Conservation (phyloP, 1,139 yeast genomes). For the Pichia sp. region DNA sequence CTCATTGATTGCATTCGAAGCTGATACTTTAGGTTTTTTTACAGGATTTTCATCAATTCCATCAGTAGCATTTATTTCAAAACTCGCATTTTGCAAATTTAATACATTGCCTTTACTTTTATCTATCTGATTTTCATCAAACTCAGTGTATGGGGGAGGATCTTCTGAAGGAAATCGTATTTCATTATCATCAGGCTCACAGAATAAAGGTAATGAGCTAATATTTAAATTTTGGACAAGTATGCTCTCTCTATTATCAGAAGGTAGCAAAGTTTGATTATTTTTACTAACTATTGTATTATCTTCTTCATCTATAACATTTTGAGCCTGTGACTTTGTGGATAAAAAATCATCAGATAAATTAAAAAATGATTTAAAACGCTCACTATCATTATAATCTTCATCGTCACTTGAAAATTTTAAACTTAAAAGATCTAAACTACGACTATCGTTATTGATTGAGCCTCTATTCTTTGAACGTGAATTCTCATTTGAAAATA, state of each 20-base stretch:
- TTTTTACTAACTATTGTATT: neutral
- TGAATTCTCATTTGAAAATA: neutral
- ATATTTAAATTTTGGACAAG: neutral
- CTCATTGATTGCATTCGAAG: too few species aligned
- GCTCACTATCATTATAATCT: conserved; percentile 6
- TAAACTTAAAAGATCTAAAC: conserved; percentile 9
- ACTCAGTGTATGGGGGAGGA: conserved; percentile 12
- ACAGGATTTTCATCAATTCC: too few species aligned
- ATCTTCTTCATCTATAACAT: neutral
- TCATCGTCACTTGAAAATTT: conserved; percentile 13
- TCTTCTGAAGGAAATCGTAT: neutral
- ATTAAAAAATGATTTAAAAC: conserved; percentile 11
- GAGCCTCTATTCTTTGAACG: neutral
- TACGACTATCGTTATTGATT: neutral
- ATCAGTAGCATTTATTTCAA: too few species aligned
- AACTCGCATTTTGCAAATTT: too few species aligned
- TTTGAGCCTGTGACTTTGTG: neutral
- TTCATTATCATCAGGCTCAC: neutral
- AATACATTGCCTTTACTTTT: too few species aligned
- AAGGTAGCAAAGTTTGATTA: neutral
- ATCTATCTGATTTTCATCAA: too few species aligned
- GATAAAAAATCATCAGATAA: neutral
- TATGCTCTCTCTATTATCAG: neutral
- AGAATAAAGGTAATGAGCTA: neutral
- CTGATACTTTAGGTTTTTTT: too few species aligned